phyloP scores from a whole-genome alignment of 108 stramenopile genomes.

The Schizochytrium sp. region DNA sequence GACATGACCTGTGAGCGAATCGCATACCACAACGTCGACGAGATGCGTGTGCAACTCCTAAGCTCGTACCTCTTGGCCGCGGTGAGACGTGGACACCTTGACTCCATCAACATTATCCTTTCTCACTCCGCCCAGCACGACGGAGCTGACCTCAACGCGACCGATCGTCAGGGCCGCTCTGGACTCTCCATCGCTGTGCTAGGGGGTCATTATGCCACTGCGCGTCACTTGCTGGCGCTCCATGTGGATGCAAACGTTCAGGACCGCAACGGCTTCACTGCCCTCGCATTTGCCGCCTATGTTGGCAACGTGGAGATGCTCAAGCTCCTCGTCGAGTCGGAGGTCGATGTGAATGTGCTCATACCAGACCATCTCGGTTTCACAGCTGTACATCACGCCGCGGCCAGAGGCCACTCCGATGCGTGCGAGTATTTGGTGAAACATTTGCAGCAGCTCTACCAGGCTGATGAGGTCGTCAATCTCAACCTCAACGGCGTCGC shows the following conservation, averaged over 20 bases:
- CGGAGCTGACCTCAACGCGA: background rate
- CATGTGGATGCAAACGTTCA: background rate
- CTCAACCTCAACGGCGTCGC: background rate
- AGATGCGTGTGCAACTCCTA: background rate
- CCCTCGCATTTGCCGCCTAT: background rate
- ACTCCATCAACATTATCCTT: background rate
- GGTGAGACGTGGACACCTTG: background rate
- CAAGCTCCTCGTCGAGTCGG: background rate
- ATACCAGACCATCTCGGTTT: background rate
- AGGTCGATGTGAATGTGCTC: background rate
- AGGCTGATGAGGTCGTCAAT: background rate
- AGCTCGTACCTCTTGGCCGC: background rate
- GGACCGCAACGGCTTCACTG: background rate
- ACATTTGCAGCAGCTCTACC: background rate
- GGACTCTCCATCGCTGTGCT: background rate
- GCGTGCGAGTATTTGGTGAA: background rate
- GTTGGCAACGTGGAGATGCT: background rate
- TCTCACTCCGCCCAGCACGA: background rate
- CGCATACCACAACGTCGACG: background rate
- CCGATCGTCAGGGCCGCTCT: background rate
- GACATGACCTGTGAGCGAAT: background rate
- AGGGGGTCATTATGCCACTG: background rate
- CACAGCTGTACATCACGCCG: background rate
- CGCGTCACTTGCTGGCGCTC: background rate
- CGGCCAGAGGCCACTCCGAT: background rate